Evolutionary conservation across 371 early-diverging fungal species (phyloP).

Genomic region (Actinomucor elegans): DNA sequence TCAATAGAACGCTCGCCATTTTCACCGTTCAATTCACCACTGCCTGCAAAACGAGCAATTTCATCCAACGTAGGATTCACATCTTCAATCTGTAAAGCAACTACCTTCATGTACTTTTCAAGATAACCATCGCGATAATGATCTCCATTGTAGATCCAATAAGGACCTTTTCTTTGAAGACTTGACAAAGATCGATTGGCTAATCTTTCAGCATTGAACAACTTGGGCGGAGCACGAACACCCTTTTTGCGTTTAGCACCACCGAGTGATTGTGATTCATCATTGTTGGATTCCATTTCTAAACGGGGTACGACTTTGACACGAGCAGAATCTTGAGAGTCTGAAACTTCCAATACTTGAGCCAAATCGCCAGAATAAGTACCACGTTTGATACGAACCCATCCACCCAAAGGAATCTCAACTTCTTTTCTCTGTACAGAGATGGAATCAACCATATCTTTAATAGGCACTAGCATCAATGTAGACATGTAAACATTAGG

Average conservation of each 20-base stretch:
- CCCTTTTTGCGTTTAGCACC: slow-evolving; percentile 59
- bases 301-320: slow-evolving; percentile 92
- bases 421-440: slow-evolving; percentile 69
- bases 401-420: slow-evolving; percentile 77
- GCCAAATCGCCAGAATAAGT: slow-evolving; percentile 96
- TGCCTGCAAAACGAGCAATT: slow-evolving; percentile 81
- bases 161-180: slow-evolving; percentile 57
- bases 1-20: slow-evolving; percentile 59
- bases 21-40: slow-evolving; percentile 60
- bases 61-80: slow-evolving; percentile 94
- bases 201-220: slow-evolving; percentile 74
- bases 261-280: slow-evolving; percentile 18
- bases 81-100: slow-evolving; percentile 72
- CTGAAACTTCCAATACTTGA: slow-evolving; percentile 81
- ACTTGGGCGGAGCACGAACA: slow-evolving; percentile 61
- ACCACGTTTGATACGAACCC: slow-evolving; percentile 95
- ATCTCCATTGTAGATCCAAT: slow-evolving; percentile 79
- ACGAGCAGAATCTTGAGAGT: slow-evolving; percentile 75
- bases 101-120: slow-evolving; percentile 84
- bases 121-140: slow-evolving; percentile 88
- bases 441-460: slow-evolving; percentile 96
- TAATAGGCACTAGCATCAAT: slow-evolving; percentile 88
- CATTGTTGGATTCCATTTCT: slow-evolving; percentile 50
- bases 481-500: slow-evolving; percentile 74
- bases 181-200: slow-evolving; percentile 49